Evolutionary conservation across 495 filamentous ascomycete genomes (phyloP).

Genomic region (Lepidopterella palustris): DNA sequence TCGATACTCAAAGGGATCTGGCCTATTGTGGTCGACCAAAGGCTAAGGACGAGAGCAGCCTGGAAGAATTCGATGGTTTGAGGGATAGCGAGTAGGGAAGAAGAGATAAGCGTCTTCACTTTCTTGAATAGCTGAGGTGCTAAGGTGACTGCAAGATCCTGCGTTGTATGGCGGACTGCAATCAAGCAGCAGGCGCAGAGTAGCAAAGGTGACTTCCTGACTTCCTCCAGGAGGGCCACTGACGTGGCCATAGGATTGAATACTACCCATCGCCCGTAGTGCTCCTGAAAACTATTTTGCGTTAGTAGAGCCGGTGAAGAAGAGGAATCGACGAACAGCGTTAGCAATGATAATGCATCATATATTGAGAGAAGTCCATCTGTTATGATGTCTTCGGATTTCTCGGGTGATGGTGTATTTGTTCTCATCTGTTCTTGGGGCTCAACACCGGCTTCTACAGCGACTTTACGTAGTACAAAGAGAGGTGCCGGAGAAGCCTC

Average conservation of each 20-base stretch:
- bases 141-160: conserved; percentile 36
- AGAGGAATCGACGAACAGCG: neutral
- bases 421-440: conserved; percentile 6
- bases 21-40: conserved; percentile 47
- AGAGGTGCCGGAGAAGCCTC: conserved; percentile 23
- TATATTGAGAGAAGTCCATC: conserved; percentile 9
- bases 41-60: conserved; percentile 39
- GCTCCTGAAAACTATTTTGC: conserved; percentile 22
- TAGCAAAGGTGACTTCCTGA: conserved; percentile 39
- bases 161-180: conserved; percentile 41
- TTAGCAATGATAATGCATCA: conserved; percentile 25
- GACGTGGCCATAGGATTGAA: conserved; percentile 34
- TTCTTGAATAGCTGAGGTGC: conserved; percentile 40
- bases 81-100: conserved; percentile 35
- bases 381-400: conserved; percentile 33
- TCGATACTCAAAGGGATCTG: conserved; percentile 44
- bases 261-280: conserved; percentile 44
- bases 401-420: conserved; percentile 34
- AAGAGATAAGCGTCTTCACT: conserved; percentile 36
- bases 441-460: neutral
- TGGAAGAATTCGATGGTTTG: conserved; percentile 45
- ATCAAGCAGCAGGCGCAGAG: conserved; percentile 42
- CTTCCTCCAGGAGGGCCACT: conserved; percentile 24
- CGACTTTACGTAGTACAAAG: neutral
- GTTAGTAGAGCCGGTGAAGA: neutral